Evolutionary conservation across 768 basidiomycete species (phyloP).

Genomic region (Zangia roseola): DNA sequence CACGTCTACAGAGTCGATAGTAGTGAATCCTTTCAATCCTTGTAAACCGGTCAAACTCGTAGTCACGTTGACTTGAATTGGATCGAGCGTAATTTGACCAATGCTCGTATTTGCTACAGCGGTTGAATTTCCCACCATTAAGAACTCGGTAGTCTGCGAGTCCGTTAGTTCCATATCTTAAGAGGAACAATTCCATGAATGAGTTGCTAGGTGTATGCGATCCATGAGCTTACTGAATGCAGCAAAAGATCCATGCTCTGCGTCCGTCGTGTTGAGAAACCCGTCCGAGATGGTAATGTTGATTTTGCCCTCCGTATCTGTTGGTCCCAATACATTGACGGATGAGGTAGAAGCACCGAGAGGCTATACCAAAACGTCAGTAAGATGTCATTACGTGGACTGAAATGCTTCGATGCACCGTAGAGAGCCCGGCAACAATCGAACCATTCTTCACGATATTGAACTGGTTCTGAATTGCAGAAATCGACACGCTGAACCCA

Average conservation of each 20-base stretch:
- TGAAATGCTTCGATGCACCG: slow-evolving; percentile 35
- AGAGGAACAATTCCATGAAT: neutral
- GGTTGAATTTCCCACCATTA: slow-evolving; percentile 56
- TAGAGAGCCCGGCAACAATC: slow-evolving; percentile 57
- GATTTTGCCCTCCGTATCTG: slow-evolving; percentile 60
- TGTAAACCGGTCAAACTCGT: slow-evolving; percentile 58
- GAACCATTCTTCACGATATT: slow-evolving; percentile 53
- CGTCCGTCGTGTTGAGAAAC: slow-evolving; percentile 45
- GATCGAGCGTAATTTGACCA: slow-evolving; percentile 65
- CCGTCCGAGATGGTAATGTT: slow-evolving; percentile 61
- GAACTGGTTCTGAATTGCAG: slow-evolving; percentile 64
- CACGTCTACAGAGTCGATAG: slow-evolving; percentile 62
- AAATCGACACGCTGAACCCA: slow-evolving; percentile 60
- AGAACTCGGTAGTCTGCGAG: slow-evolving; percentile 46
- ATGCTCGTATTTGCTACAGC: slow-evolving; percentile 61
- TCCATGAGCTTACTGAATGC: slow-evolving; percentile 49
- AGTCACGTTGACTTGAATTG: slow-evolving; percentile 70
- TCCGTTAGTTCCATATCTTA: slow-evolving; percentile 59
- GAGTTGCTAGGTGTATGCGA: neutral
- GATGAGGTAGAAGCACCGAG: slow-evolving; percentile 62
- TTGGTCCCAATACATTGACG: slow-evolving; percentile 49
- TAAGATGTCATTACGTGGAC: neutral
- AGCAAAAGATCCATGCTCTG: slow-evolving; percentile 51
- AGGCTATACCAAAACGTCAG: slow-evolving; percentile 41
- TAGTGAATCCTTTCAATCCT: slow-evolving; percentile 55